Evolutionary conservation across 768 basidiomycete species (phyloP).

Genomic region (Agaricus sinodeliciosus): DNA sequence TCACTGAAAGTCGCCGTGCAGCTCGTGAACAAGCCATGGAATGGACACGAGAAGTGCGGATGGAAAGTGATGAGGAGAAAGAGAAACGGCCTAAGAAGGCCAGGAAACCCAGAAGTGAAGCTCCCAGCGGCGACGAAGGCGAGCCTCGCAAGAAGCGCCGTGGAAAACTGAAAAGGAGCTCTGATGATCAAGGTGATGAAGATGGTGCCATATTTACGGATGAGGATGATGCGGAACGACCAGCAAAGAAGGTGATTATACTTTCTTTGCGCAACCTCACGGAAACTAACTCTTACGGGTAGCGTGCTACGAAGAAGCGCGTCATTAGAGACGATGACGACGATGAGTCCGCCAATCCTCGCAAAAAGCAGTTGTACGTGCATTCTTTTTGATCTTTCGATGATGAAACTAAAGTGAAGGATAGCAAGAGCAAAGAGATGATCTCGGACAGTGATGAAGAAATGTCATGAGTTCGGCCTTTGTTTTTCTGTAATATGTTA

Average conservation of each 20-base stretch:
- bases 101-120: conserved; percentile 46
- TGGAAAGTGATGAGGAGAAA: conserved; percentile 75
- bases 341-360: conserved; percentile 52
- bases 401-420: conserved; percentile 8
- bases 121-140: conserved; percentile 48
- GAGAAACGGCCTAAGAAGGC: conserved; percentile 57
- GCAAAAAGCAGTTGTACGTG: conserved; percentile 74
- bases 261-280: not conserved
- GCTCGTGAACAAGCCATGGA: conserved; percentile 75
- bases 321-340: conserved; percentile 78
- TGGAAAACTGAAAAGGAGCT: conserved; percentile 59
- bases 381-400: not conserved
- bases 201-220: conserved; percentile 66
- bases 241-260: conserved; percentile 57
- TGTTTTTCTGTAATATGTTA: not conserved
- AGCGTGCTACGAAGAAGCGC: conserved; percentile 62
- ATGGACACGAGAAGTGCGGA: conserved; percentile 65
- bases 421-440: conserved; percentile 83
- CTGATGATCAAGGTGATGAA: conserved; percentile 52
- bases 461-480: conserved; percentile 40
- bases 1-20: conserved; percentile 72
- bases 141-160: conserved; percentile 70
- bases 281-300: conserved; percentile 14
- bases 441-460: conserved; percentile 87
- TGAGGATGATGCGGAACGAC: conserved; percentile 60